Conservation (phyloP, 768 basidiomycete genomes). For the Pisolithus marmoratus region DNA sequence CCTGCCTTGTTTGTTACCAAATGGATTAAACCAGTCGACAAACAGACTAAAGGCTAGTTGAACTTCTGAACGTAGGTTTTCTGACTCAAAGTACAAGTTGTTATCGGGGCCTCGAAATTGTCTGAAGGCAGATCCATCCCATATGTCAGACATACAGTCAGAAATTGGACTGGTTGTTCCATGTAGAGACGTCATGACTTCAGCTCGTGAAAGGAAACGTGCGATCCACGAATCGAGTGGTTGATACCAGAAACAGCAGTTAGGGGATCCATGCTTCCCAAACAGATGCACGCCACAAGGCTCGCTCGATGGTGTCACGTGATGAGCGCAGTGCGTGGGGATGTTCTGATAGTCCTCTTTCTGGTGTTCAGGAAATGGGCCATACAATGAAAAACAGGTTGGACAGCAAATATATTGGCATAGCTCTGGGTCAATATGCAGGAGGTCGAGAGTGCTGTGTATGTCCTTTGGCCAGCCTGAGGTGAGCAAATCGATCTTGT, state of each 20-base stretch:
- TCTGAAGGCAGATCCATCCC: conserved; percentile 19
- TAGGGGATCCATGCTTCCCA: neutral
- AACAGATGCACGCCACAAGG: conserved; percentile 5
- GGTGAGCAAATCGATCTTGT: neutral
- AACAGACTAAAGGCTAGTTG: conserved; percentile 25
- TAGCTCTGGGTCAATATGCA: conserved; percentile 12
- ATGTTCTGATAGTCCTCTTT: neutral
- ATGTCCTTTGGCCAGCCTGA: conserved; percentile 10
- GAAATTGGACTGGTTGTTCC: neutral
- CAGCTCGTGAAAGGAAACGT: conserved; percentile 19
- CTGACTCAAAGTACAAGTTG: conserved; percentile 12
- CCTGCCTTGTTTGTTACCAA: conserved; percentile 28
- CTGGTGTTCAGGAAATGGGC: neutral
- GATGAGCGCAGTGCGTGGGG: conserved; percentile 17
- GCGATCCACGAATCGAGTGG: conserved; percentile 23
- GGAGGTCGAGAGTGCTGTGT: conserved; percentile 10
- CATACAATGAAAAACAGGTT: conserved; percentile 21
- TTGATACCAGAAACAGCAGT: conserved; percentile 21
- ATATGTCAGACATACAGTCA: conserved; percentile 17
- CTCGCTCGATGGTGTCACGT: conserved; percentile 5
- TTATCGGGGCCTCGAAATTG: conserved; percentile 24
- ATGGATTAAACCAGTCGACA: conserved; percentile 35
- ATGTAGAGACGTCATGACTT: conserved; percentile 7
- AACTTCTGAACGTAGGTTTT: conserved; percentile 9
- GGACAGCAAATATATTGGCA: conserved; percentile 21